phyloP scores from a whole-genome alignment of 139 green algal species.

The Micractinium conductrix region DNA sequence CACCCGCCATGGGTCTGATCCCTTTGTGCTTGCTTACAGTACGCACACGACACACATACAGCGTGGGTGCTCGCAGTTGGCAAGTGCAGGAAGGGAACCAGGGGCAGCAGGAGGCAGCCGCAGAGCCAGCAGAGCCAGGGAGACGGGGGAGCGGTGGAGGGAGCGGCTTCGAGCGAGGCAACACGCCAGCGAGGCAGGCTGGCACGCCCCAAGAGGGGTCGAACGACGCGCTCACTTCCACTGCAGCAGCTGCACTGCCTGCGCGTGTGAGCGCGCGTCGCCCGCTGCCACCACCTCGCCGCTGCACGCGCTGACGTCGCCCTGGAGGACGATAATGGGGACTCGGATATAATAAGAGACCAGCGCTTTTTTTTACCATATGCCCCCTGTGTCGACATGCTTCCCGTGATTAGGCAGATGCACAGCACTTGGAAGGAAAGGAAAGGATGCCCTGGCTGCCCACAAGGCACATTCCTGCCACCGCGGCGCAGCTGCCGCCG shows the following conservation, averaged over 20 bases:
- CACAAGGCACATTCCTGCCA: neutral
- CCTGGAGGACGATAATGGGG: constrained; percentile 2
- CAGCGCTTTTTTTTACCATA: neutral
- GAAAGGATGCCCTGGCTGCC: neutral
- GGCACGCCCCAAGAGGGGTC: too few relatives aligned
- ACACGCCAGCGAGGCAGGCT: too few relatives aligned
- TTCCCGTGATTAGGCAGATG: neutral
- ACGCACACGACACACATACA: too few relatives aligned
- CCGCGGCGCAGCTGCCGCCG: neutral
- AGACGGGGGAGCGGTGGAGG: too few relatives aligned
- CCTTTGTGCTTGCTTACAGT: too few relatives aligned
- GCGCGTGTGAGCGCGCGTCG: constrained; percentile 60
- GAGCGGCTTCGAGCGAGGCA: too few relatives aligned
- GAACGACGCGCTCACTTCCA: constrained; percentile 51
- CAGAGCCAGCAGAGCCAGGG: too few relatives aligned
- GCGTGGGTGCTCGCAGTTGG: too few relatives aligned
- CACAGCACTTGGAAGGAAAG: neutral
- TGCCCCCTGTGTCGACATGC: too few relatives aligned
- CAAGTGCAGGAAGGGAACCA: too few relatives aligned
- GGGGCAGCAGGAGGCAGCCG: too few relatives aligned
- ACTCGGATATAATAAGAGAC: neutral
- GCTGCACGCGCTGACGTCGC: constrained; percentile 53
- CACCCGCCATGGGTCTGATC: too few relatives aligned
- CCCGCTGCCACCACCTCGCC: constrained; percentile 88
- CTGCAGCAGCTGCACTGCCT: constrained; percentile 68